Percentiles rank a stretch among this genome's conserved stretches.
These are phyloP conservation scores for Flaveria robusta DNA, from an alignment of 129 eudicot genomes.

Conservation along the genomic window DNA sequence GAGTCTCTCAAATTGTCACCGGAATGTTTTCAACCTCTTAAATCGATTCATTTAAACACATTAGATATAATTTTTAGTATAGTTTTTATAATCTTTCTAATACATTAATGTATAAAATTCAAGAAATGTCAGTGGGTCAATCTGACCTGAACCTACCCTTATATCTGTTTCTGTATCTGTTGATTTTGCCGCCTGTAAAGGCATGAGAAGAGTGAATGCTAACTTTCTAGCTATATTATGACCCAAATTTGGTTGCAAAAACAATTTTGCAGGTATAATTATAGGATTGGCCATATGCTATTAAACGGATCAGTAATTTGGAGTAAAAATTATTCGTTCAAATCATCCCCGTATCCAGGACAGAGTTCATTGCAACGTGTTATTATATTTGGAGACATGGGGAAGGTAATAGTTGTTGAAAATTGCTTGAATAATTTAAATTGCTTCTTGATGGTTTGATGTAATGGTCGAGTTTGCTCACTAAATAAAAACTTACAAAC, in stretches of 20 bases:
- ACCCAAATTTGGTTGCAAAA: slow-evolving; percentile 18
- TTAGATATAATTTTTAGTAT: background rate
- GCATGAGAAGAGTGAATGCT: background rate
- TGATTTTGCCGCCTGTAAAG: background rate
- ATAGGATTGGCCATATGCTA: slow-evolving; percentile 71
- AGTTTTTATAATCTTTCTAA: background rate
- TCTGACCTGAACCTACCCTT: background rate
- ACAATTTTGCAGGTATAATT: slow-evolving; percentile 60
- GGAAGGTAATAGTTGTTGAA: slow-evolving; percentile 52
- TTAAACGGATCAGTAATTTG: slow-evolving; percentile 64
- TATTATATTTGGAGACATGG: slow-evolving; percentile 95
- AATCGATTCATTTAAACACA: background rate
- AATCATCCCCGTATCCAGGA: slow-evolving; percentile 90
- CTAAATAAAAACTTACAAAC: slow-evolving; percentile 3
- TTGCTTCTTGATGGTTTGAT: background rate
- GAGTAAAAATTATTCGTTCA: slow-evolving; percentile 75
- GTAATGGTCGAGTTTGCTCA: background rate
- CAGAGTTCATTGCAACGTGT: slow-evolving; percentile 83
- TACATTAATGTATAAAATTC: background rate
- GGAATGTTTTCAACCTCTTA: background rate
- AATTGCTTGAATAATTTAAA: background rate
- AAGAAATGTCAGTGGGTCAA: background rate
- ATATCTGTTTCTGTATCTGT: background rate
- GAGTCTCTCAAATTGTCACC: background rate
- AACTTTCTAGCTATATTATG: background rate